Percentiles rank a stretch among this genome's conserved stretches.
Conservation (phyloP, 441 rosid genomes). For the Melianthus villosus region DNA sequence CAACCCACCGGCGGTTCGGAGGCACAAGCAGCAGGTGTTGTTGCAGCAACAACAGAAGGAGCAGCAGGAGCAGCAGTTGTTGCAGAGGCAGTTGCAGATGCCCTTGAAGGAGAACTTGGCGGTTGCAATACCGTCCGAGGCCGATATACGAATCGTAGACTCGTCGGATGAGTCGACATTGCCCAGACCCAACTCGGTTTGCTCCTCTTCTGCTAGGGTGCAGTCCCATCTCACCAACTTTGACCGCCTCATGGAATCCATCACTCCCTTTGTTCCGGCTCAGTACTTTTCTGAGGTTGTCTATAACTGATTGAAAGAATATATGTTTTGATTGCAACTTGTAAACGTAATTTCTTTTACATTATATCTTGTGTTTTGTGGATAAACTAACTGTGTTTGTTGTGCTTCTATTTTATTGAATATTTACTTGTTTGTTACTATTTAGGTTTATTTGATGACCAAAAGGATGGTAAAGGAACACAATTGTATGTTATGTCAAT, state of each 20-base stretch:
- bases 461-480: too few species aligned
- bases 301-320: too few species aligned
- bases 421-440: too few species aligned
- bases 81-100: conserved; percentile 10
- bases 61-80: conserved; percentile 7
- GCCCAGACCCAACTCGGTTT: conserved; percentile 16
- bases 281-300: conserved; percentile 45
- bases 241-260: conserved; percentile 42
- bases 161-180: conserved; percentile 18
- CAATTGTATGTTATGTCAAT: too few species aligned
- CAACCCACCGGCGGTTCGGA: conserved; percentile 21
- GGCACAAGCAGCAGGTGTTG: conserved; percentile 16
- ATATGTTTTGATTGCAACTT: too few species aligned
- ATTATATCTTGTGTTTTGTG: too few species aligned
- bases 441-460: too few species aligned
- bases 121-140: too few species aligned
- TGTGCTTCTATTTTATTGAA: too few species aligned
- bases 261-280: conserved; percentile 40
- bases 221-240: conserved; percentile 31
- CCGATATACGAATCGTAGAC: too few species aligned
- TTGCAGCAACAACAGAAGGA: conserved; percentile 11
- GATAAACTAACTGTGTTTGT: too few species aligned
- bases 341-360: too few species aligned
- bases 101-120: conserved; percentile 7
- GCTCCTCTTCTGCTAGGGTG: conserved; percentile 13